Base-by-base conservation (phyloP, 805 yeast genomes). In the Starmerella asiatica region DNA sequence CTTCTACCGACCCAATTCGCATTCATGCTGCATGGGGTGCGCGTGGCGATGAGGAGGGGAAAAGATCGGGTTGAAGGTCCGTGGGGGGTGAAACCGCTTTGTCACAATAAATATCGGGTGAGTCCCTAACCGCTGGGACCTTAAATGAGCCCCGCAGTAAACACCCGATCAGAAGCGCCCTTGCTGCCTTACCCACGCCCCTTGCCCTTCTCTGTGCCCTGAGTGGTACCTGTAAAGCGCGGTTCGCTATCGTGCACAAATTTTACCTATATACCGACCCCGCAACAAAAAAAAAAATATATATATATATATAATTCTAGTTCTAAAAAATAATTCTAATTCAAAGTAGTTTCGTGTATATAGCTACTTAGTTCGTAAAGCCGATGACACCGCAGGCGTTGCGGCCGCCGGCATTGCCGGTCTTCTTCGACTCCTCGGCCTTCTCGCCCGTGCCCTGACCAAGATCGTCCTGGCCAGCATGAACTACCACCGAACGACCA, bases 381-480 rank as follows among this genome's bases (percentile, higher is more conserved):
- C 96, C 96, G 69, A 86, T 85, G 58, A 86, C 95, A 70, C 97
- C 97, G 70, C 97, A 86, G 49, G 97, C 97, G 54, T 91, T 82
- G 76, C 97, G 85, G 53, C 79, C 86, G 63, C 97, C 97, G 45
- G 97, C 96, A 60, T 86, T 84, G 70, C 96, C 96, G 53, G 95
- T 85, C 70, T 79, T 84, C 67, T 80, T 73, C 49, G 94, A 81
- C 64, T 83, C 94, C 44, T 42, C 50, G 24, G 50, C 50, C 5
- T 44, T 38, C 45, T 81, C 77, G 60, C 77, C 76, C 47, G 85
- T 93, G 64, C 95, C 94, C 70, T 81, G 79, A 62, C 96, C 96
- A 58, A 82, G 76, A 62, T 86, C 96, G 61, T 86, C 96, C 51
- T 73, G 68, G 58, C 95, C 97, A 47, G 72, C 84, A 65, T 86